Evolutionary conservation across 2,329 filamentous ascomycete genomes (phyloP).

Genomic region (Colletotrichum navitas): DNA sequence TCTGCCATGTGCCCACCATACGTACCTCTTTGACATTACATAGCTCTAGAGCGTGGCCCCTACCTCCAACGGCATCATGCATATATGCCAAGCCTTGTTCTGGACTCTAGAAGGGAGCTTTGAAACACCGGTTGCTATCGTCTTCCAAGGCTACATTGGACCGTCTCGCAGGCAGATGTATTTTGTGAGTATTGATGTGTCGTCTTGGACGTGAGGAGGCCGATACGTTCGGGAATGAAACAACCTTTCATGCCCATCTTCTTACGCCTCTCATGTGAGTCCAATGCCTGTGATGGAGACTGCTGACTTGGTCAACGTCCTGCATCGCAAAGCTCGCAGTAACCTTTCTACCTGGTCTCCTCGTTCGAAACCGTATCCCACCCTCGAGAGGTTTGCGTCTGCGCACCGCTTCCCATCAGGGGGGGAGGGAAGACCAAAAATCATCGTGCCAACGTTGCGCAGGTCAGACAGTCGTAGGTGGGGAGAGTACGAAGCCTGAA

Average conservation of each 20-base stretch:
- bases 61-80: background rate
- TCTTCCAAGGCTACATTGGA: background rate
- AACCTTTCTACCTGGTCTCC: background rate
- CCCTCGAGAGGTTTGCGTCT: background rate
- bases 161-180: background rate
- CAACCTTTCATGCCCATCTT: background rate
- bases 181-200: background rate
- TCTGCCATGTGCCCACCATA: background rate
- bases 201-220: background rate
- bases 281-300: background rate
- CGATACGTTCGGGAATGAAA: background rate
- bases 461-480: background rate
- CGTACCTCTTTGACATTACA: background rate
- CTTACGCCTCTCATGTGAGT: background rate
- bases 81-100: background rate
- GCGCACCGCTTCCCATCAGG: background rate
- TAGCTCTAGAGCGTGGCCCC: background rate
- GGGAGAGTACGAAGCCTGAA: background rate
- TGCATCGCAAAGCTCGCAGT: background rate
- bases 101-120: background rate
- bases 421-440: background rate
- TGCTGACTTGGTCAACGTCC: too few species aligned
- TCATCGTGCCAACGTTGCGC: background rate
- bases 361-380: background rate
- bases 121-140: background rate